Conservation (phyloP, 345 rosid species). For the Rhizophora mangle region DNA sequence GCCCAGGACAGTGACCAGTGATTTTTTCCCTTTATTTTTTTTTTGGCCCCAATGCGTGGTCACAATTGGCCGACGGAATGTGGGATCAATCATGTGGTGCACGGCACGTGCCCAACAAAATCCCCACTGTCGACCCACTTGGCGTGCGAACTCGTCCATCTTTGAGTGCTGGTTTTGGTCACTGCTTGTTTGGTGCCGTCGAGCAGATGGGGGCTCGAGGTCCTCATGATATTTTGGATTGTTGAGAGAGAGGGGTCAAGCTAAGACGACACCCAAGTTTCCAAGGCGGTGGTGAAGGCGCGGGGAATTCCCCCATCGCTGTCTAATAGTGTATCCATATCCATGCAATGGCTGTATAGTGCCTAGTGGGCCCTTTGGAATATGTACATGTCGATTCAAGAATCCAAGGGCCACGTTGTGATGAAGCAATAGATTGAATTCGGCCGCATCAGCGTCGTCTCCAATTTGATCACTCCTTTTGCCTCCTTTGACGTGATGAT, state of each 20-base stretch:
- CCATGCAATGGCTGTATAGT: too few relatives aligned
- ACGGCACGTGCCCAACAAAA: neutral
- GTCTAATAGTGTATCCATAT: neutral
- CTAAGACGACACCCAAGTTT: neutral
- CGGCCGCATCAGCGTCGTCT: too few relatives aligned
- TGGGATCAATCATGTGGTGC: neutral
- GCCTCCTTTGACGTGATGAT: too few relatives aligned
- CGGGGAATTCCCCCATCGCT: neutral
- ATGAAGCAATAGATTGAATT: too few relatives aligned
- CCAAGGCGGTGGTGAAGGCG: neutral
- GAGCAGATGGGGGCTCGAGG: too few relatives aligned
- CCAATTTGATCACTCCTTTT: too few relatives aligned
- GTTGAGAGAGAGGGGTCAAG: too few relatives aligned
- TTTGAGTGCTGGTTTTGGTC: neutral
- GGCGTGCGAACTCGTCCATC: too few relatives aligned
- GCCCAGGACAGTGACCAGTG: neutral
- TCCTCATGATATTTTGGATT: too few relatives aligned
- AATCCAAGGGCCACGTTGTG: too few relatives aligned
- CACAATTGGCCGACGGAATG: neutral
- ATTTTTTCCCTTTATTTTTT: neutral
- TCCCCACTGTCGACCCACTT: conserved; percentile 1
- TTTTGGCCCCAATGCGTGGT: neutral
- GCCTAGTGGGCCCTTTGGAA: neutral
- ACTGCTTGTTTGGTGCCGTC: too few relatives aligned
- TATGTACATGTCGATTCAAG: neutral